Evolutionary conservation across 495 filamentous ascomycete genomes (phyloP).

Genomic region (Trypethelium eluteriae): DNA sequence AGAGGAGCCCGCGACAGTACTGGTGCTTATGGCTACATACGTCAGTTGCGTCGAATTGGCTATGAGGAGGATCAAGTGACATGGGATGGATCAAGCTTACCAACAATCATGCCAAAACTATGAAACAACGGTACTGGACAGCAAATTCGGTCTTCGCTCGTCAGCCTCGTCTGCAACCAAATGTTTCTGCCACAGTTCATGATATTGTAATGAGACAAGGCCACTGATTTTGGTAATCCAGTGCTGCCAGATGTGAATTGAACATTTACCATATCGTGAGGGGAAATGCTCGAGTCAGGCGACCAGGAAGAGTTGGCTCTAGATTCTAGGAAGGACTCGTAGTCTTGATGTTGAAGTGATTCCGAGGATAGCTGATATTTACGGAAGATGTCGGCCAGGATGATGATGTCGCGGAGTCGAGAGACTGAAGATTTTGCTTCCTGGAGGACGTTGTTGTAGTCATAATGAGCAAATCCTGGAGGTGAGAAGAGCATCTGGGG

Average conservation of each 20-base stretch:
- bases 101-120: conserved; percentile 24
- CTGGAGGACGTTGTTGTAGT: conserved; percentile 17
- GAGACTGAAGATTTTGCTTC: conserved; percentile 13
- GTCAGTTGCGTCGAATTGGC: not conserved
- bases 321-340: conserved; percentile 18
- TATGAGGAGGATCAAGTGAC: not conserved
- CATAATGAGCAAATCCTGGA: conserved; percentile 16
- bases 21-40: conserved; percentile 16
- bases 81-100: not conserved
- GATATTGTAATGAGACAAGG: conserved; percentile 25
- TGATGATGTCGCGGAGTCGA: conserved; percentile 15
- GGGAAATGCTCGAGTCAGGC: conserved; percentile 16
- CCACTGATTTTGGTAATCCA: conserved; percentile 23
- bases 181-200: conserved; percentile 23
- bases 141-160: conserved; percentile 20
- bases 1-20: conserved; percentile 19
- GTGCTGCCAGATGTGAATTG: conserved; percentile 21
- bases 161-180: conserved; percentile 22
- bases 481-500: conserved; percentile 24
- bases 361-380: conserved; percentile 13
- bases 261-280: conserved; percentile 25
- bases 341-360: conserved; percentile 12
- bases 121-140: conserved; percentile 24
- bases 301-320: conserved; percentile 6
- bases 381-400: conserved; percentile 16